Evolutionary conservation across 352 stramenopile genomes (phyloP).

Genomic region (Phytopythium litorale): DNA sequence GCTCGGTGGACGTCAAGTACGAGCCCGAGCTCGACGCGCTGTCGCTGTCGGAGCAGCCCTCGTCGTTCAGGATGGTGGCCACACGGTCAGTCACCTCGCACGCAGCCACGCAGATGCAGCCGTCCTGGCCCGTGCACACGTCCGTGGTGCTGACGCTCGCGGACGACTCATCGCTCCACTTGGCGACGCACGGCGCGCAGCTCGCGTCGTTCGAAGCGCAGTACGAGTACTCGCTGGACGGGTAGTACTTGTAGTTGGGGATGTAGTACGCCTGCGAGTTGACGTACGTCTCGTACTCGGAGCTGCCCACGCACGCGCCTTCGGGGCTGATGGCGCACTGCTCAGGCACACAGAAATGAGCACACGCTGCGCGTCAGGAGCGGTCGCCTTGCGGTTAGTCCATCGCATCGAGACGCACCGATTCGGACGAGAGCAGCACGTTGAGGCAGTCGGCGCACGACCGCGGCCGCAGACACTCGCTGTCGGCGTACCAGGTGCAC

Average conservation of each 20-base stretch:
- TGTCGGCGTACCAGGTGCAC: constrained; percentile 28
- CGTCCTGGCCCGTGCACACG: constrained; percentile 25
- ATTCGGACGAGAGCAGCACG: constrained; percentile 15
- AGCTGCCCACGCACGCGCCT: constrained; percentile 30
- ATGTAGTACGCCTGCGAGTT: constrained; percentile 21
- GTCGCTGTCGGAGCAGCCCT: neutral
- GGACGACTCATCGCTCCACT: constrained; percentile 22
- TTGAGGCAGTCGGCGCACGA: constrained; percentile 32
- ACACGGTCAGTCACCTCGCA: constrained; percentile 26
- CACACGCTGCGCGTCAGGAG: too few relatives aligned
- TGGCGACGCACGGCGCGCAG: constrained; percentile 23
- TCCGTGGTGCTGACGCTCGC: constrained; percentile 15
- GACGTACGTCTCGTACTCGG: constrained; percentile 22
- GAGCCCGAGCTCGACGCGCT: constrained; percentile 1
- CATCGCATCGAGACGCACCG: neutral
- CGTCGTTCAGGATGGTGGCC: constrained; percentile 12
- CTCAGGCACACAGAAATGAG: neutral
- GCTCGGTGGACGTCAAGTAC: neutral
- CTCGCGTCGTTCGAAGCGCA: constrained; percentile 26
- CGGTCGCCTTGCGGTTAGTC: too few relatives aligned
- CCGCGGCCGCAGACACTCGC: constrained; percentile 16
- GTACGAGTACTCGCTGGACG: constrained; percentile 33
- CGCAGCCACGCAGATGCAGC: constrained; percentile 36
- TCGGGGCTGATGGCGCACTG: constrained; percentile 29
- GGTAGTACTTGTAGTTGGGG: constrained; percentile 21